phyloP scores from a whole-genome alignment of 345 rosid species.

The Melaleuca alternifolia region DNA sequence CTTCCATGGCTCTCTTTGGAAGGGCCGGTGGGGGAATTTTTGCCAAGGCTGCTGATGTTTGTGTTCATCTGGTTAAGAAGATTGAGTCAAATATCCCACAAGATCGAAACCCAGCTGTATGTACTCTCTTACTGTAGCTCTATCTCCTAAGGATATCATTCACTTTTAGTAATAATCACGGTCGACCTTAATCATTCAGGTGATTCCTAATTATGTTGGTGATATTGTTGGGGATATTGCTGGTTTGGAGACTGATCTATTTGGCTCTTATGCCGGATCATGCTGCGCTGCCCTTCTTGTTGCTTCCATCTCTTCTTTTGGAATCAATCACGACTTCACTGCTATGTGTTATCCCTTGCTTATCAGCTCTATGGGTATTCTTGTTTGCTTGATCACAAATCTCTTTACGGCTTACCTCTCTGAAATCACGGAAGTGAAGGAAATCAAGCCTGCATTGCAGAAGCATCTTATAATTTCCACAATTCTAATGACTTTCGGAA shows the following conservation, averaged over 20 bases:
- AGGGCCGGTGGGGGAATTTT: slow-evolving; percentile 1
- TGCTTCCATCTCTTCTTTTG: slow-evolving; percentile 2
- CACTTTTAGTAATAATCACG: neutral
- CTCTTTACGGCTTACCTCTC: neutral
- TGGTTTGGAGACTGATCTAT: neutral
- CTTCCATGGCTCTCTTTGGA: slow-evolving; percentile 4
- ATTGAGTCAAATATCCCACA: neutral
- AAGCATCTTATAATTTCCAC: neutral
- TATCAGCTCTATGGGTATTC: neutral
- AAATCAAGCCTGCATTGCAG: neutral
- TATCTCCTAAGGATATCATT: no score
- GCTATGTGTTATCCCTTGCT: slow-evolving; percentile 1
- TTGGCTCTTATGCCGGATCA: neutral
- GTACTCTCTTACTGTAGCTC: neutral
- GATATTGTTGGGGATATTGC: slow-evolving; percentile 1
- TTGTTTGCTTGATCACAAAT: slow-evolving; percentile 3
- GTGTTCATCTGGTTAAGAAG: neutral
- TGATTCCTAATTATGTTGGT: neutral
- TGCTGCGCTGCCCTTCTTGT: neutral
- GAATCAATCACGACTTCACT: neutral
- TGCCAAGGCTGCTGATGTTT: slow-evolving; percentile 3
- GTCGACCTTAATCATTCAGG: neutral
- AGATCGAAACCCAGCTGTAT: neutral
- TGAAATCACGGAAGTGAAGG: neutral
- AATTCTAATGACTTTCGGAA: neutral